phyloP scores from a whole-genome alignment of 2,329 filamentous ascomycete species.

The Gnomoniopsis sp. region DNA sequence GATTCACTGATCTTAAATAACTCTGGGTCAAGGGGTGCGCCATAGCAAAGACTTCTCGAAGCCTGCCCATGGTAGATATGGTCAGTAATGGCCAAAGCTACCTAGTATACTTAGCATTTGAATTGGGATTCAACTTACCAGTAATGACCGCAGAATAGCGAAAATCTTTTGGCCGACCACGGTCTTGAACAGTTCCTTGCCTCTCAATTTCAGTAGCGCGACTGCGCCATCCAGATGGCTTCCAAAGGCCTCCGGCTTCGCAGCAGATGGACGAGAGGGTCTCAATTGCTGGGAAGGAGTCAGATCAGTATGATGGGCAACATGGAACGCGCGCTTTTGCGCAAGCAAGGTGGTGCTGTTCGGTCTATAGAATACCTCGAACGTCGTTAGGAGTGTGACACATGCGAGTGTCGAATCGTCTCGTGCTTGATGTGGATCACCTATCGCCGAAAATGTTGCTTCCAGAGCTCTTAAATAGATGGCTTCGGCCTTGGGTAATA shows the following conservation, averaged over 20 bases:
- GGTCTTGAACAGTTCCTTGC: slow-evolving; percentile 16
- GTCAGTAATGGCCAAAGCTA: neutral
- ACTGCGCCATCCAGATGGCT: slow-evolving; percentile 16
- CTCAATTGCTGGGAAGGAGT: slow-evolving; percentile 7
- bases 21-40: slow-evolving; percentile 15
- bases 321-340: neutral
- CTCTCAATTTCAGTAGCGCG: slow-evolving; percentile 15
- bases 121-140: no score
- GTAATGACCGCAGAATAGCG: slow-evolving; percentile 12
- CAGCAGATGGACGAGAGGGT: slow-evolving; percentile 13
- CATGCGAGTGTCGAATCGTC: slow-evolving; percentile 18
- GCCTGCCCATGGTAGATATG: neutral
- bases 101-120: neutral
- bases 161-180: slow-evolving; percentile 18
- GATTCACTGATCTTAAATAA: slow-evolving; percentile 9
- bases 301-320: neutral
- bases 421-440: slow-evolving; percentile 10
- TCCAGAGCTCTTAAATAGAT: slow-evolving; percentile 15
- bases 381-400: slow-evolving; percentile 15
- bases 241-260: slow-evolving; percentile 15
- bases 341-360: neutral
- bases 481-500: slow-evolving; percentile 13
- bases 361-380: slow-evolving; percentile 10
- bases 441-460: slow-evolving; percentile 15
- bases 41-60: slow-evolving; percentile 17